Percentiles rank a stretch among this genome's conserved stretches.
Evolutionary conservation across 2,329 filamentous ascomycete genomes (phyloP).

Genomic region (Gnomoniopsis smithogilvyi): DNA sequence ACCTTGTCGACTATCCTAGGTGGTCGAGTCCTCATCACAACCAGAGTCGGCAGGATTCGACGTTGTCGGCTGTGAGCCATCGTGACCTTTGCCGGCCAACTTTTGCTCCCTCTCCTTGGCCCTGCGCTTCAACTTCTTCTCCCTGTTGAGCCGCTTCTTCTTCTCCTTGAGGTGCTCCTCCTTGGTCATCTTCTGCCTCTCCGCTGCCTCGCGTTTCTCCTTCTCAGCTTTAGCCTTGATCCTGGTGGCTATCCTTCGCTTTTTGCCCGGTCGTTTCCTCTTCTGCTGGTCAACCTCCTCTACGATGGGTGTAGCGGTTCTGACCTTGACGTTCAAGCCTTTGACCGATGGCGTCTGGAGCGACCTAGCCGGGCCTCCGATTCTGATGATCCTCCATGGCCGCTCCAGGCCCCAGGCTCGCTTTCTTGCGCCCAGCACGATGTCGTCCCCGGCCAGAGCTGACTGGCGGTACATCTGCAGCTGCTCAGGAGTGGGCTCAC

Average conservation of each 20-base stretch:
- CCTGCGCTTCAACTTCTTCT: constrained; percentile 57
- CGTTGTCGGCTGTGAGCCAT: background rate
- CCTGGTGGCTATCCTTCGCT: constrained; percentile 50
- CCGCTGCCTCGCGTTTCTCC: constrained; percentile 37
- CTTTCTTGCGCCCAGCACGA: constrained; percentile 40
- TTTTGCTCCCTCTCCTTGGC: constrained; percentile 57
- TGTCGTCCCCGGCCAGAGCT: constrained; percentile 50
- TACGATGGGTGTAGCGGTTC: constrained; percentile 1
- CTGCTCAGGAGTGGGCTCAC: constrained; percentile 32
- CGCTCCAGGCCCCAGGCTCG: constrained; percentile 57
- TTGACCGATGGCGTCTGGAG: background rate
- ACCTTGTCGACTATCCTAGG: background rate
- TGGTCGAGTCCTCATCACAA: constrained; percentile 3
- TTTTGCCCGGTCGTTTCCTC: constrained; percentile 54
- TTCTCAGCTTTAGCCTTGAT: constrained; percentile 40
- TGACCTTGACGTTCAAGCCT: background rate
- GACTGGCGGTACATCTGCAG: constrained; percentile 38
- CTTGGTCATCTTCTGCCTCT: constrained; percentile 42
- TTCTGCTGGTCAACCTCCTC: constrained; percentile 26
- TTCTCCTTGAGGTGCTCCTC: constrained; percentile 57
- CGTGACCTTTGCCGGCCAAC: constrained; percentile 21
- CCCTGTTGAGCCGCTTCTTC: constrained; percentile 58
- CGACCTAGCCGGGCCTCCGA: constrained; percentile 31
- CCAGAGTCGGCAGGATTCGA: constrained; percentile 4
- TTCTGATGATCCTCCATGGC: constrained; percentile 54